Percentiles rank a stretch among this genome's conserved stretches.
phyloP scores from a whole-genome alignment of 2,329 filamentous ascomycete genomes.

The Talaromyces islandicus region DNA sequence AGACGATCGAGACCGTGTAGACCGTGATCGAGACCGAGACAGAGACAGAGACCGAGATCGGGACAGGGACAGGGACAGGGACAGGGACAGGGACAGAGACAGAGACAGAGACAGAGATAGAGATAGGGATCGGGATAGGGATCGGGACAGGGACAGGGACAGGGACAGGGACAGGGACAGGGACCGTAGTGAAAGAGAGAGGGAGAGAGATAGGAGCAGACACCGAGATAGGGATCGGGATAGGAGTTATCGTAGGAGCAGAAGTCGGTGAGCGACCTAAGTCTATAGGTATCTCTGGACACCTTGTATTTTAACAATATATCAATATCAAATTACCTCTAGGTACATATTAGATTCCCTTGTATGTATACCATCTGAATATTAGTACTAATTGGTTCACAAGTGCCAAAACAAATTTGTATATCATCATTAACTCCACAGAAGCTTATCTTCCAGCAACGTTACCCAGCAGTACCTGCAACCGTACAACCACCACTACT shows the following conservation, averaged over 20 bases:
- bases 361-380: not conserved
- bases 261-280: constrained; percentile 9
- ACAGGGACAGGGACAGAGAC: not conserved
- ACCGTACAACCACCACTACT: too few relatives aligned
- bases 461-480: too few relatives aligned
- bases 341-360: not conserved
- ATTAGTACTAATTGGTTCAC: not conserved
- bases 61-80: not conserved
- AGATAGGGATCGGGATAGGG: constrained; percentile 11
- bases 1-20: constrained; percentile 14
- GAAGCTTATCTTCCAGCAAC: not conserved
- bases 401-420: not conserved
- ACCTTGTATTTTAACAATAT: not conserved
- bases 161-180: constrained; percentile 6
- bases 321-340: not conserved
- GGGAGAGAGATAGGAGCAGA: constrained; percentile 12
- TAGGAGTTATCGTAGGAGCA: constrained; percentile 15
- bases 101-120: constrained; percentile 16
- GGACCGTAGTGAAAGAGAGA: constrained; percentile 11
- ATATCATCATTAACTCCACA: not conserved
- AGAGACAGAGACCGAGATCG: constrained; percentile 13
- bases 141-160: constrained; percentile 12
- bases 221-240: constrained; percentile 12
- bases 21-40: constrained; percentile 16
- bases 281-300: not conserved